Conservation (phyloP, 495 filamentous ascomycete genomes). For the Hypoxylon subgilvum region DNA sequence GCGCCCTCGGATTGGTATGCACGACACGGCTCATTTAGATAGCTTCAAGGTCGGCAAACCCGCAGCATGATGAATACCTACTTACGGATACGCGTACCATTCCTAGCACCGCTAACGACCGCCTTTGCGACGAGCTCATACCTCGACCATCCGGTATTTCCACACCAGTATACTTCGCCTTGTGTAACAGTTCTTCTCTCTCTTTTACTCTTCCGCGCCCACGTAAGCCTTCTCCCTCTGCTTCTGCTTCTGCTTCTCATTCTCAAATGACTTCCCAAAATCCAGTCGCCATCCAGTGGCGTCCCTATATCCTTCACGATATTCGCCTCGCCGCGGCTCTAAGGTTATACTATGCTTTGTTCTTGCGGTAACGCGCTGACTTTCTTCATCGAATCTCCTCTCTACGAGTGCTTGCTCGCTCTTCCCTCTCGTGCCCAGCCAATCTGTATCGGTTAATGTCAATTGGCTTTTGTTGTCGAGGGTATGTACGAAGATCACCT, state of each 20-base stretch:
- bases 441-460: slow-evolving; percentile 24
- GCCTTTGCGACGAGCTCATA: too few relatives aligned
- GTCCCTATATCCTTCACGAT: neutral
- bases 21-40: slow-evolving; percentile 18
- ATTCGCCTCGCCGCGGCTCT: slow-evolving; percentile 27
- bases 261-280: slow-evolving; percentile 11
- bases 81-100: too few relatives aligned
- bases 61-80: too few relatives aligned
- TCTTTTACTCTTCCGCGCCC: too few relatives aligned
- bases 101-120: too few relatives aligned
- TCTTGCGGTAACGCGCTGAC: too few relatives aligned
- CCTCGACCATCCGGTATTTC: too few relatives aligned
- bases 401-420: slow-evolving; percentile 25
- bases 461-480: neutral
- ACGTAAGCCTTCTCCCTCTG: too few relatives aligned
- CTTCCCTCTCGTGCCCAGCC: slow-evolving; percentile 13
- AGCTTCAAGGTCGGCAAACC: neutral
- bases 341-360: slow-evolving; percentile 2
- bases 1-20: slow-evolving; percentile 33
- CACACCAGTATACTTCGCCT: too few relatives aligned
- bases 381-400: neutral
- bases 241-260: too few relatives aligned
- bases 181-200: too few relatives aligned
- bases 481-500: slow-evolving; percentile 35
- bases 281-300: too few relatives aligned